Evolutionary conservation across 2,329 filamentous ascomycete species (phyloP).

Genomic region (Dactylellina leptospora): DNA sequence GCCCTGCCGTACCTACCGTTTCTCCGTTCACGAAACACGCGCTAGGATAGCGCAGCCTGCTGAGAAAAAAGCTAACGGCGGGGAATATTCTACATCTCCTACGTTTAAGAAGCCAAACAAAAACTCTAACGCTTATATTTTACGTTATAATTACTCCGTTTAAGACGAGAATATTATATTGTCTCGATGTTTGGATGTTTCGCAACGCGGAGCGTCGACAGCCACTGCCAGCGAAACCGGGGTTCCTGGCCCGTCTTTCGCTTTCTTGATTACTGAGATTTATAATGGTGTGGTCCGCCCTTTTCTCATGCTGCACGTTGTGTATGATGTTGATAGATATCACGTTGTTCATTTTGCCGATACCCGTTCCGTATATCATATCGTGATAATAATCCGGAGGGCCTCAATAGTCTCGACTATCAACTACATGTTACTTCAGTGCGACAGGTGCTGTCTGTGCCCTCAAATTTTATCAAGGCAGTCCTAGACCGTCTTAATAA

Average conservation of each 20-base stretch:
- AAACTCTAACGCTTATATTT: too few relatives aligned
- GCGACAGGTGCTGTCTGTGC: background rate
- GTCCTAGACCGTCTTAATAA: background rate
- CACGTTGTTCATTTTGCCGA: slow-evolving; percentile 24
- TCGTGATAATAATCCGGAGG: slow-evolving; percentile 22
- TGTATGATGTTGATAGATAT: slow-evolving; percentile 29
- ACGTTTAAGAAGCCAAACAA: too few relatives aligned
- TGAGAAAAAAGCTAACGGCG: background rate
- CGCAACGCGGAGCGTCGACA: too few relatives aligned
- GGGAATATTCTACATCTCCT: too few relatives aligned
- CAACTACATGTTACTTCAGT: background rate
- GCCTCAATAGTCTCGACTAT: background rate
- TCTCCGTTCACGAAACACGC: background rate
- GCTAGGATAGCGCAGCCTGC: background rate
- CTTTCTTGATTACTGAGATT: background rate
- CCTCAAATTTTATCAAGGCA: background rate
- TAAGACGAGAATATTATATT: too few relatives aligned
- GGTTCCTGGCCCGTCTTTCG: background rate
- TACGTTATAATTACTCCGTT: too few relatives aligned
- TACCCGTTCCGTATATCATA: slow-evolving; percentile 25
- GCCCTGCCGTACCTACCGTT: slow-evolving; percentile 20
- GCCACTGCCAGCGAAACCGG: too few relatives aligned
- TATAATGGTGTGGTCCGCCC: too few relatives aligned
- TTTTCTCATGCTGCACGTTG: too few relatives aligned
- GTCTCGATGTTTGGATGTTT: too few relatives aligned